Evolutionary conservation across 1,284 basidiomycete genomes (phyloP), one percentile per base, ranked within the genome.

Genomic region (Tremellales sp.): DNA sequence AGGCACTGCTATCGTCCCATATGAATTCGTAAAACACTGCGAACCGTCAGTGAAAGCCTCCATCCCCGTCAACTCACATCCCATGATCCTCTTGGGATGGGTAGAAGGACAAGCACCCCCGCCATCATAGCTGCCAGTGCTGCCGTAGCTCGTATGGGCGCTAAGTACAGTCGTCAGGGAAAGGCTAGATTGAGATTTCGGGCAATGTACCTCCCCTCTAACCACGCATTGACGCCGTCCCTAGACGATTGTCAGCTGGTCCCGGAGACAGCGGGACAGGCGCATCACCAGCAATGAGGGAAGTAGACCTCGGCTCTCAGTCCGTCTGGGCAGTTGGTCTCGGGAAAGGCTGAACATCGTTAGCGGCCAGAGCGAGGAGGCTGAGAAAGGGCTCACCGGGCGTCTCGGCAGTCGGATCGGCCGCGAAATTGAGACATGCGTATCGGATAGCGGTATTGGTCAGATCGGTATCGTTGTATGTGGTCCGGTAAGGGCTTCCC

Each of bases 11-110:
- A 28, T 57, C 50, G 19, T 49, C 34, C 39, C 52, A 61, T 42
- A 58, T 51, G 50, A 56, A 62, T 43, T 64, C 62, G 48, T 58
- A 60, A 47, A 64, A 64, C 12, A 59, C 45, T 50, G 26, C 35
- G 21, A 31, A 34, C 10, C 45, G 38, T 36, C 32, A 32, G 38
- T 18, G 37, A 18, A 32, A 32, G 18, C 5, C 14, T n/a, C 12
- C 22, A 22, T 21, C 21, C n/a, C 14, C n/a, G 22, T 8, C 2
- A 13, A 53, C 51, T 46, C 28, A 48, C 51, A 37, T 8, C 43
- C 45, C 28, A 42, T 42, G 25, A 53, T 38, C 19, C 48, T 18
- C 26, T 57, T 47, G 9, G 59, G 59, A 40, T 61, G 59, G 14
- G 55, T 56, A 14, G 43, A 21, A 5, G 60, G 60, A 48, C 60